Evolutionary conservation across 331 rosid species (phyloP), one percentile per base, ranked within the genome.

Genomic region (Rosa hybrid): DNA sequence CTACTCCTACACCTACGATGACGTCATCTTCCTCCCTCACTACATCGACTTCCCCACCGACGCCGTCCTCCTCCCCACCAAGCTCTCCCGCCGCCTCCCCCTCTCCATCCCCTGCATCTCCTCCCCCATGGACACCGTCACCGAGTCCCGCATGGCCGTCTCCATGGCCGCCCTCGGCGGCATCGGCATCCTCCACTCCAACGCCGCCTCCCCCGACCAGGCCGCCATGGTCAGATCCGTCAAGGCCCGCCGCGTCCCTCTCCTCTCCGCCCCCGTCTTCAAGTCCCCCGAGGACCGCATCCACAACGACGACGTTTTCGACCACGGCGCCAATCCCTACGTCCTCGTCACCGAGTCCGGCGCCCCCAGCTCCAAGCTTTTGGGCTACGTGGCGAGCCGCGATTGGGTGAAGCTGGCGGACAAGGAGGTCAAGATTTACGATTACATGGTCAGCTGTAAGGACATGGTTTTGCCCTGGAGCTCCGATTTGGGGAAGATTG

Each of bases 81-180:
- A 75, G 4, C 88, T 96, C 86, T 85, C 86, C 72, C 96, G 99
- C 74, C 90, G 85, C 48, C 4, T 96, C 45, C 60, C 89, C 0
- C 96, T 96, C 51, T 74, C 87, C 13, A 70, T 87, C 18, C 99
- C 99, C 49, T 78, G 94, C 76, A 91, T 93, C 6, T 90, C 99
- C 38, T 95, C 99, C 18, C 99, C 99, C 0, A 96, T 96, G 99
- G 99, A 96, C 81, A 96, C 99, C 5, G 94, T 96, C 74, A 93
- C 97, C 11, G 99, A 93, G 81, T 48, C 94, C 4, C 54, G 81
- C 83, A 96, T 93, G 99, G 97, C 96, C 56, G 70, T 87, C 1
- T 77, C 96, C 81, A 93, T 94, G 93, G 99, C 99, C 2, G 83
- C 99, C 0, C 89, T 93, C 0, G 98, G 99, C 0, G 98, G 94